Evolutionary conservation across 1,284 basidiomycete genomes (phyloP).

Genomic region (Ustilago trichophora): DNA sequence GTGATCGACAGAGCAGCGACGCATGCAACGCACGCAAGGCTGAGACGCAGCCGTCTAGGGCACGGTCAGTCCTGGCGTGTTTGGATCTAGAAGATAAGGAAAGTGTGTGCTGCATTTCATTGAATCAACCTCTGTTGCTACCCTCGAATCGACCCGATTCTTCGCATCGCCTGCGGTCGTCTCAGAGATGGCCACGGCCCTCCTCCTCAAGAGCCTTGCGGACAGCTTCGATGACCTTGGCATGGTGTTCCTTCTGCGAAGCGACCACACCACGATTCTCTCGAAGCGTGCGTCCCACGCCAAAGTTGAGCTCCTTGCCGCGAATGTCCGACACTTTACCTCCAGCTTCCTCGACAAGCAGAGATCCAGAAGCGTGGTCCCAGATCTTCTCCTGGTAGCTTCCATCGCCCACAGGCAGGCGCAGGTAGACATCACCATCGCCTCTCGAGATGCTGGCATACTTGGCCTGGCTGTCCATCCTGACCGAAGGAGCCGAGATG

Average conservation of each 20-base stretch:
- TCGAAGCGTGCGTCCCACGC: constrained; percentile 83
- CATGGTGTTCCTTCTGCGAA: constrained; percentile 75
- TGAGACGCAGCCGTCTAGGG: too few species aligned
- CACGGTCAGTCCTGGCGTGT: too few species aligned
- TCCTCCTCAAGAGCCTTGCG: constrained; percentile 73
- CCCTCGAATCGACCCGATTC: too few species aligned
- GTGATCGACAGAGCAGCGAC: neutral
- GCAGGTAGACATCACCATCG: constrained; percentile 87
- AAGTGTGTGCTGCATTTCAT: too few species aligned
- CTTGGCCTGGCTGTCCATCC: constrained; percentile 98
- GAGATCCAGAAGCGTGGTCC: constrained; percentile 90
- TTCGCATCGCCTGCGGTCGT: neutral
- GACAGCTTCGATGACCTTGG: constrained; percentile 78
- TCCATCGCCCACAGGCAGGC: constrained; percentile 82
- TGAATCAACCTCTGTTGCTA: too few species aligned
- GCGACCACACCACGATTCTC: constrained; percentile 90
- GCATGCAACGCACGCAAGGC: too few species aligned
- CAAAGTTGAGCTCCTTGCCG: constrained; percentile 83
- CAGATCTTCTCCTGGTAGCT: constrained; percentile 90
- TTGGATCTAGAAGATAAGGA: too few species aligned
- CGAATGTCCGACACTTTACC: constrained; percentile 84
- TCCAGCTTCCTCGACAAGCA: constrained; percentile 89
- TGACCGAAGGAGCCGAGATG: constrained; percentile 75
- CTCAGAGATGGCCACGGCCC: constrained; percentile 57
- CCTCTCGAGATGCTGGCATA: constrained; percentile 88